Conservation (phyloP, 345 rosid genomes). For the Acer campestre region DNA sequence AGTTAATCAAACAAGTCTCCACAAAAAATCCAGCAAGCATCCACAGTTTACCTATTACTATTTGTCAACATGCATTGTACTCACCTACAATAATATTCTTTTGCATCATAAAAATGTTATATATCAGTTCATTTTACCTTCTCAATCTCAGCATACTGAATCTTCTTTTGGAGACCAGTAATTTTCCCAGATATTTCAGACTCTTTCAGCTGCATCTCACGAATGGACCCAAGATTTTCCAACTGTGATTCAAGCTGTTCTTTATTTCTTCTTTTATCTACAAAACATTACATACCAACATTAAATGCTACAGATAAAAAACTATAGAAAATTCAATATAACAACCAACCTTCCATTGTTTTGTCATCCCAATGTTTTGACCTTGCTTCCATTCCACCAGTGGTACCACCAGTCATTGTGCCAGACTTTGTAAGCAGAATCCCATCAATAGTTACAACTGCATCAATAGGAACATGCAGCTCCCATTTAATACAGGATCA, state of each 20-base stretch:
- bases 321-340: neutral
- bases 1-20: neutral
- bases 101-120: neutral
- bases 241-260: constrained; percentile 78
- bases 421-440: constrained; percentile 91
- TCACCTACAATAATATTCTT: constrained; percentile 3
- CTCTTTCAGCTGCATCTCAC: constrained; percentile 94
- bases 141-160: constrained; percentile 95
- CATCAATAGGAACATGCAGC: constrained; percentile 28
- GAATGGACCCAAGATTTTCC: constrained; percentile 86
- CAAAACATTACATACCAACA: constrained; percentile 28
- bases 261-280: constrained; percentile 75
- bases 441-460: constrained; percentile 98
- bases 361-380: constrained; percentile 98
- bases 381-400: constrained; percentile 98
- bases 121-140: constrained; percentile 48
- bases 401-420: constrained; percentile 99
- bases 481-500: constrained; percentile 17
- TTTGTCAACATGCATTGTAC: neutral
- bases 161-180: constrained; percentile 95
- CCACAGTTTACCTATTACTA: neutral
- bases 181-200: constrained; percentile 92
- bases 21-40: neutral
- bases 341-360: constrained; percentile 75
- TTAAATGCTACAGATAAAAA: constrained; percentile 20